These are phyloP conservation scores for Cardamine occulta DNA, from an alignment of 345 rosid species.

Conservation along the genomic window DNA sequence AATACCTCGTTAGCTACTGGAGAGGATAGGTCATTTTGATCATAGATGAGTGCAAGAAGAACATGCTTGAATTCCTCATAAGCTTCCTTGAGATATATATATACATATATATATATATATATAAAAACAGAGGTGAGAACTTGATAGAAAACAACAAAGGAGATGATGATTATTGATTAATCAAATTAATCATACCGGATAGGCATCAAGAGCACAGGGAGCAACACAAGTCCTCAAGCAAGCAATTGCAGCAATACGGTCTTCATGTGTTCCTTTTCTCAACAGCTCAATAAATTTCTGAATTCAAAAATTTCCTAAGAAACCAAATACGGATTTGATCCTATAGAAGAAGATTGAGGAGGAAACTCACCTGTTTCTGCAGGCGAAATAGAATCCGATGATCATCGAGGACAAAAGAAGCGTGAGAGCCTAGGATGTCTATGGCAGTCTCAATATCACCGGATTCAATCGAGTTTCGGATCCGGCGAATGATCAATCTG, in stretches of 20 bases:
- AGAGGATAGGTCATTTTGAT: constrained; percentile 75
- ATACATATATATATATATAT: background rate
- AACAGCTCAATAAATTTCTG: constrained; percentile 91
- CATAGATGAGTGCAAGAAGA: constrained; percentile 88
- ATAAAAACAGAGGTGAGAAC: constrained; percentile 49
- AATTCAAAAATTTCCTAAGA: constrained; percentile 2
- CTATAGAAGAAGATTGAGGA: background rate
- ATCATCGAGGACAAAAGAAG: constrained; percentile 78
- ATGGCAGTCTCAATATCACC: constrained; percentile 77
- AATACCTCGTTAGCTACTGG: constrained; percentile 90
- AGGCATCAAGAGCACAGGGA: constrained; percentile 97
- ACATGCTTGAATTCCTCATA: constrained; percentile 97
- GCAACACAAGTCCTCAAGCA: constrained; percentile 85
- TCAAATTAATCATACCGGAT: constrained; percentile 58
- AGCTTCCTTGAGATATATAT: constrained; percentile 72
- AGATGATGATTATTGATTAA: background rate
- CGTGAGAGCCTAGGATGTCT: constrained; percentile 65
- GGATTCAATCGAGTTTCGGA: constrained; percentile 68
- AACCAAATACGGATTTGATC: background rate
- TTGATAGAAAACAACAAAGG: background rate
- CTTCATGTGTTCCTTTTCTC: constrained; percentile 76
- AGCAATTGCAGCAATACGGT: constrained; percentile 64
- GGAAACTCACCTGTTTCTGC: constrained; percentile 76
- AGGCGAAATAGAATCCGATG: constrained; percentile 79
- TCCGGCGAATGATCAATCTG: constrained; percentile 76